These are phyloP conservation scores for Triglochin maritima DNA, from an alignment of 106 monocot species.

Conservation along the genomic window DNA sequence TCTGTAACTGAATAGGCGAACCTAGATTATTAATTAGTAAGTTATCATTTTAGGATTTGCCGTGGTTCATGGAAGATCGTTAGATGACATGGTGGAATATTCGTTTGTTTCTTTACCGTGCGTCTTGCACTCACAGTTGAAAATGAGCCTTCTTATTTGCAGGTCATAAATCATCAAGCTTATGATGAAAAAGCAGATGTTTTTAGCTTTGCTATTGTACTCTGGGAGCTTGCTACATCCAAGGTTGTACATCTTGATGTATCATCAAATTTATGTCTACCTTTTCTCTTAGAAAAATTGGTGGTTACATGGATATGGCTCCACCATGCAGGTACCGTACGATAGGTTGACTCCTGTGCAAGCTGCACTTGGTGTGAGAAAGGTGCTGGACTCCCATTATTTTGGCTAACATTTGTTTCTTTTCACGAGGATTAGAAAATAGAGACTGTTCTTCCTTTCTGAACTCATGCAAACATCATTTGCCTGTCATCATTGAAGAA, in stretches of 20 bases:
- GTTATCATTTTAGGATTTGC: no score
- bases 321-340: constrained; percentile 48
- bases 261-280: background rate
- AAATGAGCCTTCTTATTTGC: background rate
- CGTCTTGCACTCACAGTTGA: no score
- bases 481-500: no score
- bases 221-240: constrained; percentile 88
- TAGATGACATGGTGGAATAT: background rate
- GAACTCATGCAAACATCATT: no score
- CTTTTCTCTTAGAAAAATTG: no score
- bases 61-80: background rate
- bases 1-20: no score
- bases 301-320: background rate
- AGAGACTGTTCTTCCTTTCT: no score
- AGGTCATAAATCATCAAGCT: constrained; percentile 86
- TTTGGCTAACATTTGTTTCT: no score
- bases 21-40: no score
- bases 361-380: constrained; percentile 71
- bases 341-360: constrained; percentile 64
- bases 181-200: constrained; percentile 92
- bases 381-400: constrained; percentile 17
- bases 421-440: no score
- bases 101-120: no score
- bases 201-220: constrained; percentile 89
- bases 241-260: constrained; percentile 37